Conservation (phyloP, 352 stramenopile species). For the Globisporangium ultimum region DNA sequence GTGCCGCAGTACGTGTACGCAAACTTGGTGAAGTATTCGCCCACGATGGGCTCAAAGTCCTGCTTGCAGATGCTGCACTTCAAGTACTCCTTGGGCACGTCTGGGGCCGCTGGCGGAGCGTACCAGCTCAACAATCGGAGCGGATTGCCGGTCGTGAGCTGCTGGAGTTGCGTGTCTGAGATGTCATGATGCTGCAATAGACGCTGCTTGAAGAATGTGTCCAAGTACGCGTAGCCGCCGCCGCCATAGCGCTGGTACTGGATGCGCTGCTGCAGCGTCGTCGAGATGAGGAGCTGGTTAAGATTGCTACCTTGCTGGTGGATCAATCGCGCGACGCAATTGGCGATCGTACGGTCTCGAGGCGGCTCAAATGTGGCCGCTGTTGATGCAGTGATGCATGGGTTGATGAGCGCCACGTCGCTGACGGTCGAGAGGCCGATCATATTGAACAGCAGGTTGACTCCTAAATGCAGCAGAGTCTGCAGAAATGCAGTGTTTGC, state of each 20-base stretch:
- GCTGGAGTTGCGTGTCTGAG: slow-evolving; percentile 33
- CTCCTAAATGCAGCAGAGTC: slow-evolving; percentile 28
- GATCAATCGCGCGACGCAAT: slow-evolving; percentile 32
- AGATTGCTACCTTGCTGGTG: slow-evolving; percentile 15
- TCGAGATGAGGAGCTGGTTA: slow-evolving; percentile 56
- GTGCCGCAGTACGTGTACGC: slow-evolving; percentile 77
- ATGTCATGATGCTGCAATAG: slow-evolving; percentile 27
- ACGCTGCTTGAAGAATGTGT: slow-evolving; percentile 43
- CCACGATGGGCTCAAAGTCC: slow-evolving; percentile 79
- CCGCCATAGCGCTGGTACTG: slow-evolving; percentile 72
- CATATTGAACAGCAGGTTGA: slow-evolving; percentile 62
- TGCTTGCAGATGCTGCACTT: slow-evolving; percentile 70
- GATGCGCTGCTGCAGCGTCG: slow-evolving; percentile 56
- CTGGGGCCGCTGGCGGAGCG: slow-evolving; percentile 37
- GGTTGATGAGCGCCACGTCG: slow-evolving; percentile 42
- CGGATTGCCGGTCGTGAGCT: slow-evolving; percentile 41
- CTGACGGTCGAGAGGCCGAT: slow-evolving; percentile 63
- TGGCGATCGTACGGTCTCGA: slow-evolving; percentile 36
- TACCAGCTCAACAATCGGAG: slow-evolving; percentile 64
- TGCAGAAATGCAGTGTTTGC: slow-evolving; percentile 31
- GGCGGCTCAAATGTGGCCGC: slow-evolving; percentile 23
- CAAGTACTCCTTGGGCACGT: slow-evolving; percentile 69
- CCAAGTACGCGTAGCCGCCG: slow-evolving; percentile 60
- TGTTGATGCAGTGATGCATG: slow-evolving; percentile 5
- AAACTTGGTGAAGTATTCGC: slow-evolving; percentile 88